Percentiles rank a stretch among this genome's conserved stretches.
These are phyloP conservation scores for Ophiostoma novo-ulmi DNA, from an alignment of 2,329 filamentous ascomycete genomes.

Conservation along the genomic window DNA sequence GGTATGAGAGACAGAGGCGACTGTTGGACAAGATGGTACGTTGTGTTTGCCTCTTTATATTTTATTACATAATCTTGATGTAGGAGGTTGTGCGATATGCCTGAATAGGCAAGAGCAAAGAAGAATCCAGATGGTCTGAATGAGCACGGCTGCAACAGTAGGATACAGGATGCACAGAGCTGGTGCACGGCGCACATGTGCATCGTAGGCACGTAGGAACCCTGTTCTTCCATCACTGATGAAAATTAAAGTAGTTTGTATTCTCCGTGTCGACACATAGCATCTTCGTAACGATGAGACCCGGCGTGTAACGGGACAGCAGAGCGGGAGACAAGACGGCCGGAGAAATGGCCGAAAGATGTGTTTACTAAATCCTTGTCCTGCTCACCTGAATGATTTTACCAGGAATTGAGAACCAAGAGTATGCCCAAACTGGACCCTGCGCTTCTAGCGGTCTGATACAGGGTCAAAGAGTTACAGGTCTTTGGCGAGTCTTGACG, in stretches of 20 bases:
- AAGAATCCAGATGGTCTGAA: background rate
- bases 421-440: too few species aligned
- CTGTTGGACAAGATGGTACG: background rate
- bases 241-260: background rate
- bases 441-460: background rate
- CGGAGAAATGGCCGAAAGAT: background rate
- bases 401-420: background rate
- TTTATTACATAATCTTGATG: background rate
- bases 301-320: background rate
- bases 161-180: background rate
- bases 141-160: background rate
- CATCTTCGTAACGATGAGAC: background rate
- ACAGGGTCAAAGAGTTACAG: background rate
- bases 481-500: background rate
- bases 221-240: background rate
- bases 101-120: slow-evolving; percentile 10
- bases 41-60: slow-evolving; percentile 1
- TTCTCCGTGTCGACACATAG: slow-evolving; percentile 5
- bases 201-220: background rate
- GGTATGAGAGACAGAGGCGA: too few species aligned
- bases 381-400: background rate
- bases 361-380: background rate
- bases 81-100: background rate
- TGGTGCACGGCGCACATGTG: background rate
- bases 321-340: too few species aligned